These are phyloP conservation scores for Capsicum baccatum DNA, from an alignment of 257 asterid species.

Conservation along the genomic window DNA sequence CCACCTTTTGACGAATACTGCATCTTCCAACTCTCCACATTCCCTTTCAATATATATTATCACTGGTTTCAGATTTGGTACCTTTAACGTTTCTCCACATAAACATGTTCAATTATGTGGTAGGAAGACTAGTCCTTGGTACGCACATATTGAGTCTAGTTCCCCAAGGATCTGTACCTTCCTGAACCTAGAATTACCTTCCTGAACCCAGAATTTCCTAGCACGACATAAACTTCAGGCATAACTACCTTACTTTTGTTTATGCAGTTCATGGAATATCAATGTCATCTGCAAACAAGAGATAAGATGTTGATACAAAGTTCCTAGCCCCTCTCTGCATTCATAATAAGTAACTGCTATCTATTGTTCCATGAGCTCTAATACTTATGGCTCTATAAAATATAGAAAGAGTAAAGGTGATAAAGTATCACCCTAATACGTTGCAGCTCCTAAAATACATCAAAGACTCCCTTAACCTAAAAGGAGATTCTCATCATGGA, in stretches of 20 bases:
- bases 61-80: neutral
- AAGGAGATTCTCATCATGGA: neutral
- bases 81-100: constrained; percentile 9
- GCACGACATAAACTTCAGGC: neutral
- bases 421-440: neutral
- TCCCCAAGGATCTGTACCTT: neutral
- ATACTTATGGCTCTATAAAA: neutral
- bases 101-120: neutral
- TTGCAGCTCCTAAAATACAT: neutral
- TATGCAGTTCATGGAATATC: neutral
- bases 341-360: neutral
- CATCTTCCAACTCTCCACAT: neutral
- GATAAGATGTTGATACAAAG: neutral
- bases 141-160: neutral
- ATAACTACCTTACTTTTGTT: neutral
- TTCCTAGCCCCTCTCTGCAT: neutral
- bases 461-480: neutral
- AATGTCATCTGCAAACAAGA: neutral
- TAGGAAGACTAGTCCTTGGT: neutral
- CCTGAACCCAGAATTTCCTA: neutral
- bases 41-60: neutral
- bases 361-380: neutral
- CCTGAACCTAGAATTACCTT: neutral
- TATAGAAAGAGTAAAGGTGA: neutral
- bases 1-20: neutral